Evolutionary conservation across 805 yeast genomes (phyloP).

Genomic region (Saturnispora silvae): DNA sequence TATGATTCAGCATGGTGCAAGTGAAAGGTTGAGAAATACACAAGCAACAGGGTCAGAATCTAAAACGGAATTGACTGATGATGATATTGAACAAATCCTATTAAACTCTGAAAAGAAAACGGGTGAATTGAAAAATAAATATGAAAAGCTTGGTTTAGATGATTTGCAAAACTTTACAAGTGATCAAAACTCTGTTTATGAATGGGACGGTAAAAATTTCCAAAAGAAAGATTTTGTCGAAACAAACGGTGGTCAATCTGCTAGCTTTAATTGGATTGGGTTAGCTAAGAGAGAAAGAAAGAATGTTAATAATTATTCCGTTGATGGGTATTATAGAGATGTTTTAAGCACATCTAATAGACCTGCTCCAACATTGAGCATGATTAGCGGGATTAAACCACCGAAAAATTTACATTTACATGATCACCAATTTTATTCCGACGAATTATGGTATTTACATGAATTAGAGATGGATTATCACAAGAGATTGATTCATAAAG

Average conservation of each 20-base stretch:
- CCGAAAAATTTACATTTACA: slow-evolving; percentile 76
- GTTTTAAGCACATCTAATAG: slow-evolving; percentile 60
- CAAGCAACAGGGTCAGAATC: slow-evolving; percentile 23
- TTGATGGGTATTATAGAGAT: slow-evolving; percentile 58
- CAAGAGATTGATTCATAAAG: slow-evolving; percentile 55
- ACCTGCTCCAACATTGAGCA: slow-evolving; percentile 21
- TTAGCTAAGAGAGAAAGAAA: slow-evolving; percentile 80
- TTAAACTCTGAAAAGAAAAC: slow-evolving; percentile 56
- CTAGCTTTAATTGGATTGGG: slow-evolving; percentile 60
- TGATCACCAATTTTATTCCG: slow-evolving; percentile 86
- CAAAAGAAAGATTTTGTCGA: slow-evolving; percentile 48
- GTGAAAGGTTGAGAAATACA: slow-evolving; percentile 36
- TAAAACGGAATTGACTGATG: slow-evolving; percentile 27
- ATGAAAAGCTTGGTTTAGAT: slow-evolving; percentile 58
- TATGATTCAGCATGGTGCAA: slow-evolving; percentile 81
- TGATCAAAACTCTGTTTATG: slow-evolving; percentile 50
- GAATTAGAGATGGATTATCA: slow-evolving; percentile 74
- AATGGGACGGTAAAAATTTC: slow-evolving; percentile 82
- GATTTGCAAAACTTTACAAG: slow-evolving; percentile 69
- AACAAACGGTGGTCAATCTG: slow-evolving; percentile 27
- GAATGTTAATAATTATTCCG: slow-evolving; percentile 56
- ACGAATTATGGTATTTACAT: slow-evolving; percentile 61
- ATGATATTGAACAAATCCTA: slow-evolving; percentile 54
- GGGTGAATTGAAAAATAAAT: slow-evolving; percentile 47
- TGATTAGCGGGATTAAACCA: slow-evolving; percentile 48